These are phyloP conservation scores for Chlorella sorokiniana DNA, from an alignment of 139 green algal genomes.

Conservation along the genomic window DNA sequence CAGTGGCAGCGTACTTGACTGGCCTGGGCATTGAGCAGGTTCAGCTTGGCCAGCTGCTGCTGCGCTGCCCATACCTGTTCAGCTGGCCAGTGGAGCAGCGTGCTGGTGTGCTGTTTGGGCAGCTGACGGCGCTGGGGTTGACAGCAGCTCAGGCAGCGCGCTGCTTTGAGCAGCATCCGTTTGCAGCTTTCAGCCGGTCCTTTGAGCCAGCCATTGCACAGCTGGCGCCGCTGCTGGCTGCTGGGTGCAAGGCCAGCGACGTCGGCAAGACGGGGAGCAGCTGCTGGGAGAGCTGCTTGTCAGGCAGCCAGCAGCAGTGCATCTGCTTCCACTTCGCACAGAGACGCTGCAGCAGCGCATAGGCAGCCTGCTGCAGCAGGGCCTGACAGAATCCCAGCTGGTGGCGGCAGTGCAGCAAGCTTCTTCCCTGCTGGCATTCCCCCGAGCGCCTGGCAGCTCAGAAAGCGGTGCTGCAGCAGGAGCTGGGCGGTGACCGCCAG, in stretches of 20 bases:
- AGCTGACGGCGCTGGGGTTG: background rate
- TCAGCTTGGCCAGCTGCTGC: background rate
- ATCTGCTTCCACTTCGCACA: background rate
- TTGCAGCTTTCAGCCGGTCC: background rate
- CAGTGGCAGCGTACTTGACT: background rate
- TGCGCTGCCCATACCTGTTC: background rate
- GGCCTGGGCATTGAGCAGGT: background rate
- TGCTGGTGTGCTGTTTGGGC: constrained; percentile 2
- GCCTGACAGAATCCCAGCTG: background rate
- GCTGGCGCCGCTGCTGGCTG: background rate
- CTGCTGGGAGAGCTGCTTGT: background rate
- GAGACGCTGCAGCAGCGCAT: background rate
- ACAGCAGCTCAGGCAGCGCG: background rate
- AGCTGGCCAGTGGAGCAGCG: constrained; percentile 7
- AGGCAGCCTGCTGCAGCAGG: background rate
- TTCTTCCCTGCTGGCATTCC: background rate
- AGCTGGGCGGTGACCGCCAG: no score
- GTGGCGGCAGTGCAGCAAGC: background rate
- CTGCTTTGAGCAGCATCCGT: constrained; percentile 4
- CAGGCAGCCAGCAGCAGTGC: background rate
- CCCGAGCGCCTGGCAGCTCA: background rate
- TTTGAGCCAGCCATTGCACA: constrained; percentile 11
- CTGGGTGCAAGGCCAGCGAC: background rate
- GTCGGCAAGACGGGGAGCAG: background rate
- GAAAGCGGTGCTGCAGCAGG: background rate